Evolutionary conservation across 1,284 basidiomycete genomes (phyloP).

Genomic region (Veloboletus limbatus): DNA sequence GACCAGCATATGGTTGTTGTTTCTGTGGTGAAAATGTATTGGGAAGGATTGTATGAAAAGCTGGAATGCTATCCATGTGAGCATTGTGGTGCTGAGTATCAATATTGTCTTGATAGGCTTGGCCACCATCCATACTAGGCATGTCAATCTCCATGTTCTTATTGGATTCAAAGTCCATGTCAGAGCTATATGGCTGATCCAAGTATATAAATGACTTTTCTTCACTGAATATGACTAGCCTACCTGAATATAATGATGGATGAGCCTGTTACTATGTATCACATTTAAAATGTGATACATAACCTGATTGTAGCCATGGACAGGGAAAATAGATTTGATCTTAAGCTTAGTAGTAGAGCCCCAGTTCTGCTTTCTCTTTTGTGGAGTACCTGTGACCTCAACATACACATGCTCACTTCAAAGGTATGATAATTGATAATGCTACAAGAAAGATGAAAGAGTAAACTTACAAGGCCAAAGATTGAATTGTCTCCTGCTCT

Average conservation of each 20-base stretch:
- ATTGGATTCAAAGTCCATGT: constrained; percentile 1
- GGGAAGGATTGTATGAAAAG: constrained; percentile 10
- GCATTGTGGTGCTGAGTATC: neutral
- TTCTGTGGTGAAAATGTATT: constrained; percentile 21
- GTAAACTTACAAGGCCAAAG: constrained; percentile 16
- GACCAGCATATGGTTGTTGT: constrained; percentile 21
- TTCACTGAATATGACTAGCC: neutral
- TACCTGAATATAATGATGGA: constrained; percentile 13
- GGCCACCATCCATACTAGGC: neutral
- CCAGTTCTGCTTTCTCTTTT: neutral
- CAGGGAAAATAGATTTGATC: constrained; percentile 14
- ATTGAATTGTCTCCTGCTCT: constrained; percentile 12
- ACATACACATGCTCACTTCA: constrained; percentile 23
- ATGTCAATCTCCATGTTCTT: neutral
- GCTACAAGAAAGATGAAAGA: neutral
- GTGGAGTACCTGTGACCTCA: constrained; percentile 10
- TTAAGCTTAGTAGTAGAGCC: constrained; percentile 6
- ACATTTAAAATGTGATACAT: constrained; percentile 26
- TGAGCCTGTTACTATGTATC: constrained; percentile 14
- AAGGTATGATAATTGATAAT: neutral
- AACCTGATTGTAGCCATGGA: constrained; percentile 26
- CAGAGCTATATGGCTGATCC: constrained; percentile 8
- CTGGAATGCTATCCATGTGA: neutral
- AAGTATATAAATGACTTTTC: neutral
- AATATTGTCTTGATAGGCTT: neutral